Evolutionary conservation across 2,329 filamentous ascomycete species (phyloP), one percentile per base, ranked within the genome.

Genomic region (Botryotinia calthae): DNA sequence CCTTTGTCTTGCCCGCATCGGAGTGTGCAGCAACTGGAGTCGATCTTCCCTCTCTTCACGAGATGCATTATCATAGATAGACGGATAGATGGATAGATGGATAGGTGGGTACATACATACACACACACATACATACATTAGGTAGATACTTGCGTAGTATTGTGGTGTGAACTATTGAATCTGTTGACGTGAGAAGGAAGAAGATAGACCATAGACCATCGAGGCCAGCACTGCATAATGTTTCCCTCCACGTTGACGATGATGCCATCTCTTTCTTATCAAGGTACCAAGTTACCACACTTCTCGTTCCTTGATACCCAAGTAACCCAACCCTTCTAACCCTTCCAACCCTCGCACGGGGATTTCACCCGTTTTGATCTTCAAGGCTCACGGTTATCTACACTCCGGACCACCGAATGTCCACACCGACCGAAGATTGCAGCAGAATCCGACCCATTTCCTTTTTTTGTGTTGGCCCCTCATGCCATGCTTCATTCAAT

Each of bases 241-340:
- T 25, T 54, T n/a, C 48, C 12, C 48, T 54, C 25, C 48, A n/a
- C n/a, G 12, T 9, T n/a, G 14, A 42, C n/a, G 18, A 22, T 34
- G 28, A 37, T 37, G 37, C 56, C 37, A 61, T 61, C 37, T 62
- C 59, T n/a, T 62, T 42, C 59, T 40, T 40, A 42, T 37, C 37
- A 20, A 54, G 42, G 12, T 18, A 44, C 16, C 42, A 18, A 16
- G 12, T 8, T 40, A 40, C 20, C 58, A 61, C 22, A 61, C 16
- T 18, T 44, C 12, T 46, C 40, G 40, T 64, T 64, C 42, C 61
- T 64, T 46, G 61, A 63, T 63, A 63, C 61, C 61, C 61, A 31
- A 46, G 40, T n/a, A 4, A 28, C 28, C n/a, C 54, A 56, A 28
- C 51, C 51, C 14, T 56, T 16, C n/a, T n/a, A 56, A 56, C n/a